These are phyloP conservation scores for Annulohypoxylon nitens DNA, from an alignment of 495 filamentous ascomycete genomes.

Conservation along the genomic window DNA sequence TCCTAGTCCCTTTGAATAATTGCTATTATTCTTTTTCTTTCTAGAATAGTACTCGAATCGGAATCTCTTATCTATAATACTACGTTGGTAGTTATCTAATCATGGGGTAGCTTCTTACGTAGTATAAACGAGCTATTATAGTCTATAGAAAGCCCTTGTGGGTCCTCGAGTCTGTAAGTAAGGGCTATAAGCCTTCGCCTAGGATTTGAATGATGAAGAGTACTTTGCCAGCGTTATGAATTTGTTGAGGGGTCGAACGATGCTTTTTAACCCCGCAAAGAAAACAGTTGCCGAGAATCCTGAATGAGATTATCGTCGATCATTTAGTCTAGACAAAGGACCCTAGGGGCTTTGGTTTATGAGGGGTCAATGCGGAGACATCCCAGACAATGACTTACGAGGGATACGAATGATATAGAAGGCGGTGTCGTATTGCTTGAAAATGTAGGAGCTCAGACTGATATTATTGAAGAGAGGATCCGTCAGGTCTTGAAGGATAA, in stretches of 20 bases:
- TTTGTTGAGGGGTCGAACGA: not conserved
- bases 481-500: not conserved
- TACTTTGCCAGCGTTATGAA: too few relatives aligned
- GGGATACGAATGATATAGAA: not conserved
- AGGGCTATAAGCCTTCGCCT: not conserved
- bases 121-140: too few relatives aligned
- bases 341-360: not conserved
- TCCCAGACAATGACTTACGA: not conserved
- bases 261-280: not conserved
- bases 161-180: not conserved
- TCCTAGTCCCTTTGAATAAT: too few relatives aligned
- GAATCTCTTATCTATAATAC: too few relatives aligned
- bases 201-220: too few relatives aligned
- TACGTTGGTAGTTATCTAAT: too few relatives aligned
- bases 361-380: slow-evolving; percentile 7
- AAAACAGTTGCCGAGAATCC: slow-evolving; percentile 6
- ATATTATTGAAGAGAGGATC: not conserved
- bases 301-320: not conserved
- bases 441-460: not conserved
- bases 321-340: not conserved
- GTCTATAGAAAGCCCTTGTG: not conserved
- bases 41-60: too few relatives aligned
- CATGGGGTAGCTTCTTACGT: too few relatives aligned
- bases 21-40: too few relatives aligned
- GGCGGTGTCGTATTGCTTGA: not conserved